Evolutionary conservation across 306 rosid genomes (phyloP), one percentile per base, ranked within the genome.

Genomic region (Senna tora): DNA sequence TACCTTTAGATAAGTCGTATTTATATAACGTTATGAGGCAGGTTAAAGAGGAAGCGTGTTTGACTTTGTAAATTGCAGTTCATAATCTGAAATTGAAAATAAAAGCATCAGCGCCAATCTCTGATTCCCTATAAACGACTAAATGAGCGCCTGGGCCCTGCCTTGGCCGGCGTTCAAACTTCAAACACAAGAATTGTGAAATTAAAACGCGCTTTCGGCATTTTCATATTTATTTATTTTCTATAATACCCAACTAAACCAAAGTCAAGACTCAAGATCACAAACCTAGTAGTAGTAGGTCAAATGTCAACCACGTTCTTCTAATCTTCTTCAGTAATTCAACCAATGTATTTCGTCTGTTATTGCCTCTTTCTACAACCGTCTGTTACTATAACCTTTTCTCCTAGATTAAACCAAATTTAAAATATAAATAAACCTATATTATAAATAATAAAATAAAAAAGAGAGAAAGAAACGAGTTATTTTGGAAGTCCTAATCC

Each of bases 221-320:
- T 38, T 10, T 16, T 6, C n/a, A n/a, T 14, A 15, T 15, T 9
- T 4, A 4, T 1, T 10, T 36, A 13, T 33, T 34, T 6, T 21
- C 25, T 5, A 43, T 13, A 12, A 9, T 3, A 16, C 25, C 20
- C 5, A 17, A 1, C 28, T 17, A 17, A 38, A 42, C 32, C 36
- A 59, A 61, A 61, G 67, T 61, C 67, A 61, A 62, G 39, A 7
- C 6, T 61, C 67, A 61, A 62, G 39, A 7, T 11, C 10, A 19
- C 0, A 21, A 62, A 19, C 11, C 50, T 36, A 39, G 11, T 0
- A 5, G 67, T 36, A 39, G 11, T 0, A 5, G 67, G 67, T 39
- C 67, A 38, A 39, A 62, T 2, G 50, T 62, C 67, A 62, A 62
- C 50, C 50, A 4, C 2, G 10, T 11, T 60, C 30, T 60, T 58